Conservation (phyloP, 208 protist genomes). For the Tritrichomonas musculus region DNA sequence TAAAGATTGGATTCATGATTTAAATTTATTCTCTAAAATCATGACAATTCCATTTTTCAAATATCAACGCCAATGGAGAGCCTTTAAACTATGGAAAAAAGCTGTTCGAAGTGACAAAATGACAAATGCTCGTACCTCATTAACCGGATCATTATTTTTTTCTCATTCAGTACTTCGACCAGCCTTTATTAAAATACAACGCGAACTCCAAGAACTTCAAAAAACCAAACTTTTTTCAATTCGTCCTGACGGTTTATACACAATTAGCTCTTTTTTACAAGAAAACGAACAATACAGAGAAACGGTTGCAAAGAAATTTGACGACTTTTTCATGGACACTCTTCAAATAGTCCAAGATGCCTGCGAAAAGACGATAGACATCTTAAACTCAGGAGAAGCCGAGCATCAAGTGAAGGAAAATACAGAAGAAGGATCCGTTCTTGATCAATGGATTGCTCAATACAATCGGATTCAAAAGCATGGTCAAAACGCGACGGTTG, state of each 20-base stretch:
- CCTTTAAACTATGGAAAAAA: neutral
- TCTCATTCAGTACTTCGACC: neutral
- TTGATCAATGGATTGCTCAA: neutral
- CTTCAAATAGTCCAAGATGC: neutral
- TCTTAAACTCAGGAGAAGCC: neutral
- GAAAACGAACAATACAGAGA: neutral
- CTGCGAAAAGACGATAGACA: neutral
- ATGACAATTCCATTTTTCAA: slow-evolving; percentile 24
- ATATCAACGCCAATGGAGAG: neutral
- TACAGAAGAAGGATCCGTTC: neutral
- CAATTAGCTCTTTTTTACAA: neutral
- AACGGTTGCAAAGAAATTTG: neutral
- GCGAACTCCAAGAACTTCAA: neutral
- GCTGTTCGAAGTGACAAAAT: neutral
- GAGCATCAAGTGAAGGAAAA: neutral
- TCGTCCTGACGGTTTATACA: neutral
- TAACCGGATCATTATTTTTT: neutral
- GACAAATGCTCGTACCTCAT: neutral
- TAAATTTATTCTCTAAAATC: neutral
- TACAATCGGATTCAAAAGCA: neutral
- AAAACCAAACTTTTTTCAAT: neutral
- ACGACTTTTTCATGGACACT: neutral
- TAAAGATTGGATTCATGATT: neutral
- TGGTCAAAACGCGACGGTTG: no score
- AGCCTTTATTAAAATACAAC: neutral